Evolutionary conservation across 78 protist species (phyloP).

Genomic region (Tieghemostelium lacteum): DNA sequence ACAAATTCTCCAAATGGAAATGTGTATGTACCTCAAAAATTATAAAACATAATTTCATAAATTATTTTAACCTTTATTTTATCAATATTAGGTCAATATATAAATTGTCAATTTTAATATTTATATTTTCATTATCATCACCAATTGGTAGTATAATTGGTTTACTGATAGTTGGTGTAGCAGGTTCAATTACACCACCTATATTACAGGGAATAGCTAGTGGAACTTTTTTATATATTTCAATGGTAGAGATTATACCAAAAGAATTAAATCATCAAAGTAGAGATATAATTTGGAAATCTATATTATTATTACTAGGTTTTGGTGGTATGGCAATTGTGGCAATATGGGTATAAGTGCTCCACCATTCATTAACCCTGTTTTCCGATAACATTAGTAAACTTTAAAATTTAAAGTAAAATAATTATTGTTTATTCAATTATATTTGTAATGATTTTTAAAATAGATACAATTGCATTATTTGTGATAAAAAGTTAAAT

Average conservation of each 20-base stretch:
- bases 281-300: conserved; percentile 28
- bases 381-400: too few relatives aligned
- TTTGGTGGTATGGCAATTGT: conserved; percentile 32
- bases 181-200: conserved; percentile 2
- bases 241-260: conserved; percentile 55
- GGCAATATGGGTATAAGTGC: conserved; percentile 61
- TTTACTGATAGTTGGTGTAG: conserved; percentile 1
- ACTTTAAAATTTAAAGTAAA: too few relatives aligned
- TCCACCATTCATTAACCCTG: too few relatives aligned
- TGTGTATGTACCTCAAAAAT: neutral
- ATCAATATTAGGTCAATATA: conserved; percentile 13
- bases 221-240: conserved; percentile 67
- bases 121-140: conserved; percentile 53
- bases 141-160: conserved; percentile 63
- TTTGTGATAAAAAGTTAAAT: too few relatives aligned
- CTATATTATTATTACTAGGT: conserved; percentile 51
- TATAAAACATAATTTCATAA: neutral
- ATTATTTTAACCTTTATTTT: neutral
- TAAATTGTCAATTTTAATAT: conserved; percentile 25
- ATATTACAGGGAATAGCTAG: conserved; percentile 67
- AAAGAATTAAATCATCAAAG: conserved; percentile 36
- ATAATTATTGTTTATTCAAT: too few relatives aligned
- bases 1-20: conserved; percentile 4
- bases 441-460: too few relatives aligned
- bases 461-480: too few relatives aligned